Percentiles rank a stretch among this genome's conserved stretches.
Evolutionary conservation across 805 yeast species (phyloP).

Genomic region (Saccharomycopsis synnaedendra): DNA sequence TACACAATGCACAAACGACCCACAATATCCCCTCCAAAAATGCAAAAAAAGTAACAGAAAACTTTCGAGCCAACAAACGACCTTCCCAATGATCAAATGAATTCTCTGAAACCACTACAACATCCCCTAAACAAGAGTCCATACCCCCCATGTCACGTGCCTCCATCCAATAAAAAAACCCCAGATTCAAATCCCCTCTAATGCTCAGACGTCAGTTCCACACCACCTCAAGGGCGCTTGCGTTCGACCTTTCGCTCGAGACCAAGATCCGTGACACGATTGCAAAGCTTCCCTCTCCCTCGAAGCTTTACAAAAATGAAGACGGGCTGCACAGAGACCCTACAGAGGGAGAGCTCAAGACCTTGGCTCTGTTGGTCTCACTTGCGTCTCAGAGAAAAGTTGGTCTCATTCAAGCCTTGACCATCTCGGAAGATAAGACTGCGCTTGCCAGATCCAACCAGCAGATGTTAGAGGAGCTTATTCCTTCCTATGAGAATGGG

Average conservation of each 20-base stretch:
- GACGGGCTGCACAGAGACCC: conserved; percentile 70
- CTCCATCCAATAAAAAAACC: no score
- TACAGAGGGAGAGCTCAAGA: conserved; percentile 57
- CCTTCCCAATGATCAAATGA: no score
- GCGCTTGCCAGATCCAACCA: conserved; percentile 51
- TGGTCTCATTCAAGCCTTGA: conserved; percentile 32
- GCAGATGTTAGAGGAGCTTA: conserved; percentile 45
- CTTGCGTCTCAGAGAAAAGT: conserved; percentile 48
- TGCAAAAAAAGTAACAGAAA: no score
- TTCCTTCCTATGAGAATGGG: conserved; percentile 31
- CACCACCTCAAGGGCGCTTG: not conserved
- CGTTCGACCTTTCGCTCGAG: conserved; percentile 38
- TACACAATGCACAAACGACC: no score
- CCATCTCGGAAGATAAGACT: conserved; percentile 40
- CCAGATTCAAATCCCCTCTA: no score
- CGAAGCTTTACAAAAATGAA: conserved; percentile 57
- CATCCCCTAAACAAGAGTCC: no score
- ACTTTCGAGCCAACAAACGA: no score
- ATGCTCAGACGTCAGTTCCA: conserved; percentile 1
- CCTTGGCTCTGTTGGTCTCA: conserved; percentile 58
- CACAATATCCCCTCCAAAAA: no score
- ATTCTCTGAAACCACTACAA: no score
- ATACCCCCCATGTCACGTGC: no score
- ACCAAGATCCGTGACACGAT: conserved; percentile 51
- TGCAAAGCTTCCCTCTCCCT: conserved; percentile 51